Conservation (phyloP, 2,329 filamentous ascomycete genomes). For the Plectosphaerella sp. region DNA sequence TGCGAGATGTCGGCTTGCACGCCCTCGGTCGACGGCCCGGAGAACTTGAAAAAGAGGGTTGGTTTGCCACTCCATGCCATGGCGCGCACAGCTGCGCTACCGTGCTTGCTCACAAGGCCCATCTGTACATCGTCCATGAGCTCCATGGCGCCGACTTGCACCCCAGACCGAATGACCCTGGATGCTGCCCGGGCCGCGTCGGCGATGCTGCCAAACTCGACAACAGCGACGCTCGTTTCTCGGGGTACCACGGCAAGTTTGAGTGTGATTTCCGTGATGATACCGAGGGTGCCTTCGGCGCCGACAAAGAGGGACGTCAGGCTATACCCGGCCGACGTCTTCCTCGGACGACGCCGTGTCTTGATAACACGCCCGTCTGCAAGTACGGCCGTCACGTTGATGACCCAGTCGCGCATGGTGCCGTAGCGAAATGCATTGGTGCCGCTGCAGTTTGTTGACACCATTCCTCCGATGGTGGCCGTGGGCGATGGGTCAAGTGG, state of each 20-base stretch:
- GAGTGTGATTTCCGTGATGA: slow-evolving; percentile 68
- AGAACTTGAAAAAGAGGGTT: slow-evolving; percentile 36
- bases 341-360: slow-evolving; percentile 61
- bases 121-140: slow-evolving; percentile 63
- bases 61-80: slow-evolving; percentile 41
- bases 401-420: slow-evolving; percentile 73
- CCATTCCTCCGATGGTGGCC: slow-evolving; percentile 53
- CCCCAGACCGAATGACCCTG: slow-evolving; percentile 57
- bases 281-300: slow-evolving; percentile 66
- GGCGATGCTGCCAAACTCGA: slow-evolving; percentile 53
- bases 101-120: slow-evolving; percentile 60
- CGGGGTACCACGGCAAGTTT: slow-evolving; percentile 63
- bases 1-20: slow-evolving; percentile 51
- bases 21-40: slow-evolving; percentile 34
- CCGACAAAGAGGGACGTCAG: slow-evolving; percentile 66
- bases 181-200: slow-evolving; percentile 61
- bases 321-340: slow-evolving; percentile 69
- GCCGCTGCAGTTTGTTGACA: slow-evolving; percentile 64
- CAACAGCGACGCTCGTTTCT: slow-evolving; percentile 61
- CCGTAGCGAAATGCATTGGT: slow-evolving; percentile 62
- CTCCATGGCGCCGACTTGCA: slow-evolving; percentile 63
- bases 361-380: slow-evolving; percentile 64
- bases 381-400: slow-evolving; percentile 67
- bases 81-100: slow-evolving; percentile 50
- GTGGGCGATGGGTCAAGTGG: slow-evolving; percentile 66